phyloP scores from a whole-genome alignment of 208 protist genomes.

The Acanthamoeba triangularis region DNA sequence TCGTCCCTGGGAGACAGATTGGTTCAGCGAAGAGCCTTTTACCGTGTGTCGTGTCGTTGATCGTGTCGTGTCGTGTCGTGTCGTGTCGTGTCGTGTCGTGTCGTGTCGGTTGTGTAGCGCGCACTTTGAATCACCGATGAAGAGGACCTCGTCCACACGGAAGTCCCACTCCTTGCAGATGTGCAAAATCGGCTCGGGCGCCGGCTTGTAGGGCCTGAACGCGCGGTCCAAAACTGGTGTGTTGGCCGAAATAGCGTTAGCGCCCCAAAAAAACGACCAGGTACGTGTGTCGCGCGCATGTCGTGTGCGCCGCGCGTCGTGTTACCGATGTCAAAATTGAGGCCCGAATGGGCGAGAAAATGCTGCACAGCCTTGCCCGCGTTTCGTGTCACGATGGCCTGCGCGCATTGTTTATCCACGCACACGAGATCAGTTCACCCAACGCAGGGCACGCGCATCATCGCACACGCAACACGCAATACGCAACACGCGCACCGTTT shows the following conservation, averaged over 20 bases:
- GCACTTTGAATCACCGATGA: slow-evolving; percentile 48
- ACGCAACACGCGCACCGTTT: background rate
- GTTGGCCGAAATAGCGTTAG: background rate
- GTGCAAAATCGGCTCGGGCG: slow-evolving; percentile 39
- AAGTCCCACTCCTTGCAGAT: slow-evolving; percentile 48
- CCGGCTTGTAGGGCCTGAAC: slow-evolving; percentile 58
- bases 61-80: background rate
- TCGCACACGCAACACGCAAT: background rate
- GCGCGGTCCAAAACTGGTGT: background rate
- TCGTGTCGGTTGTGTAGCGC: background rate
- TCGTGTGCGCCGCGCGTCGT: no score
- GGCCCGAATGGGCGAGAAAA: slow-evolving; percentile 36
- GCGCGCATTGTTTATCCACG: background rate
- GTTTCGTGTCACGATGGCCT: slow-evolving; percentile 63
- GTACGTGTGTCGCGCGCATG: background rate
- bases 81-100: background rate
- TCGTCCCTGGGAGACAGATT: background rate
- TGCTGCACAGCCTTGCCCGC: slow-evolving; percentile 27
- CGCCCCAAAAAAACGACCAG: no score
- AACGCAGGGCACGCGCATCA: background rate
- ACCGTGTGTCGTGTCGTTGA: no score
- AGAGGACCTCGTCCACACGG: slow-evolving; percentile 1
- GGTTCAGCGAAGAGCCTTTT: no score
- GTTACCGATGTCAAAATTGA: slow-evolving; percentile 15
- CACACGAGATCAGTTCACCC: background rate